Evolutionary conservation across 495 filamentous ascomycete species (phyloP).

Genomic region (Achaetomiella virescens): DNA sequence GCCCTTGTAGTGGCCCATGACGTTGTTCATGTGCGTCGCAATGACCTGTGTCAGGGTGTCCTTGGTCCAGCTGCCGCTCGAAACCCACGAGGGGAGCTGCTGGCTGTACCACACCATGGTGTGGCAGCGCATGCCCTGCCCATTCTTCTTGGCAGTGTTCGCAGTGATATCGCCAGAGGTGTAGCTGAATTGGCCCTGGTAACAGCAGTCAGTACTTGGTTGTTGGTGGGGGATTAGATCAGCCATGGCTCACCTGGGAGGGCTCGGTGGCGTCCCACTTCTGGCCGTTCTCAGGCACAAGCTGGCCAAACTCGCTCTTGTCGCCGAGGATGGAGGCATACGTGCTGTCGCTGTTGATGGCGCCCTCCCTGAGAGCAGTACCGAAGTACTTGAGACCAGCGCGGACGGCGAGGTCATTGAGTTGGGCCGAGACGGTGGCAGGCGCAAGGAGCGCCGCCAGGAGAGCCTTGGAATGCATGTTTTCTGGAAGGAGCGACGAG

Average conservation of each 20-base stretch:
- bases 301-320: conserved; percentile 51
- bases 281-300: conserved; percentile 54
- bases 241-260: conserved; percentile 26
- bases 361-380: conserved; percentile 51
- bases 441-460: conserved; percentile 28
- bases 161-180: conserved; percentile 45
- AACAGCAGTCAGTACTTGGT: not conserved
- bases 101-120: conserved; percentile 59
- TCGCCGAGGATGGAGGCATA: conserved; percentile 45
- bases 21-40: conserved; percentile 45
- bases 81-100: conserved; percentile 52
- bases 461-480: conserved; percentile 21
- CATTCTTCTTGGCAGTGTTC: conserved; percentile 45
- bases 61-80: conserved; percentile 47
- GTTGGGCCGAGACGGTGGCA: conserved; percentile 28
- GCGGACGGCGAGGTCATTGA: conserved; percentile 48
- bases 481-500: not conserved
- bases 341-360: conserved; percentile 38
- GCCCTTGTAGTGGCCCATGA: conserved; percentile 50
- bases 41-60: conserved; percentile 42
- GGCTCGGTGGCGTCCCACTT: conserved; percentile 47
- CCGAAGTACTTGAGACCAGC: conserved; percentile 55
- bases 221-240: conserved; percentile 39
- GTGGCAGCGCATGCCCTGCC: conserved; percentile 53
- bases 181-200: conserved; percentile 43